Base-by-base conservation (phyloP, 1,139 yeast species). In the Taphrina flavorubra region DNA sequence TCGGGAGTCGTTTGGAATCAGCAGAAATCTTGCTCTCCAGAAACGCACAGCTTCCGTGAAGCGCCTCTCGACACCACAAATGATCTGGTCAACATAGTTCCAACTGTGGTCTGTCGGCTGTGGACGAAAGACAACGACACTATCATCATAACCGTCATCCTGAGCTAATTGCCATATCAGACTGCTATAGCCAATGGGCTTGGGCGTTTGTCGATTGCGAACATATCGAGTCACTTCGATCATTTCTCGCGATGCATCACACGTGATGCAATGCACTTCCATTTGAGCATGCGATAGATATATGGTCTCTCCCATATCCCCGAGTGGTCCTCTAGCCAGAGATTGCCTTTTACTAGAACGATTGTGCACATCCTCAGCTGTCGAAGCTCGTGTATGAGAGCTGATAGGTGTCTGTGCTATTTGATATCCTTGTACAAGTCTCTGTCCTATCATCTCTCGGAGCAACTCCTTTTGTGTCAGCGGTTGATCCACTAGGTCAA, bases 351-450 rank as follows among this genome's bases (percentile, higher is more conserved):
- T n/a, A 37, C 40, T 18, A 6, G 11, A 13, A 18, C 58, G 42
- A 16, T 18, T 36, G 16, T 53, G 42, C 8, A 56, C 16, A n/a
- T 53, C 42, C 10, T 37, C 37, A 14, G 60, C 34, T 3, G 49
- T 20, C 51, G 39, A 40, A 18, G 20, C 34, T 25, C 63, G 40
- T 42, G 34, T 14, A 31, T 40, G 59, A 39, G 51, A 46, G 18
- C 11, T 47, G 6, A 37, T 25, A 34, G 55, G 37, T 8, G 49
- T 51, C 40, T 55, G 51, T 73, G 96, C 91, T 37, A 94, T 86
- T 77, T 95, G 99, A 76, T 92, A 95, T 0, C 99, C 99, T 70
- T 91, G 81, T 67, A 90, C 83, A 34, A 95, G 80, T 70, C 99
- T 81, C 72, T 90, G 80, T 63, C 92, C 89, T 13, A 95, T 86